Base-by-base conservation (phyloP, 345 rosid species). In the Eucalyptus sp. region DNA sequence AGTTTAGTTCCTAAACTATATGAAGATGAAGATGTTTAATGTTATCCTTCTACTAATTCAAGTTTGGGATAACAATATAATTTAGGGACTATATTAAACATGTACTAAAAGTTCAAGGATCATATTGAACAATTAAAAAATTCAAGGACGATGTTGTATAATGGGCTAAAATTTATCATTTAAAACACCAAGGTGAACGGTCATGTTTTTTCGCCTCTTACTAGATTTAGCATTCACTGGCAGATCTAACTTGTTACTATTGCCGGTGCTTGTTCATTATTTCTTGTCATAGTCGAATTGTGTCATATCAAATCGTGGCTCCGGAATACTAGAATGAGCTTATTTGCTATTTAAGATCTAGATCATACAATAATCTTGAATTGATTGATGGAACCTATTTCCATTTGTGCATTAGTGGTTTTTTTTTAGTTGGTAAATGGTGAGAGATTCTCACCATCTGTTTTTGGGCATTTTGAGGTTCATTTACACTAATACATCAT, bases 81-180 rank as follows among this genome's bases (percentile, higher is more conserved):
- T 52, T 7, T 52, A 52, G 24, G 58, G 0, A 52, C 7, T 0
- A 20, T 52, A 52, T 52, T 52, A 0, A 52, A 52, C 0, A 2
- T 20, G 0, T 20, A 8, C 2, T 1, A 20, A 52, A 52, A 52
- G 25, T 8, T 52, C 1, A 52, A 52, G 0, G 0, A 20, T 52
- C 7, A 56, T 6, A 9, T 4, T 24, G 6, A 56, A 24, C 29
- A 56, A 56, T 56, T 56, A 0, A 56, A 10, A 56, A 24, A 25
- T 10, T 56, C 29, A 56, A 25, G 7, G 13, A 1, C 6, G 0
- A 4, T 0, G 0, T 56, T 56, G 29, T 25, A 24, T 24, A 4
- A 56, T 22, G 29, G 3, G 29, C 62, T 24, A 56, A 56, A 56
- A 10, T 56, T 24, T 1, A 10, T 56, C 62, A 56, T 24, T 56